These are phyloP conservation scores for Euphrasia arctica DNA, from an alignment of 305 asterid genomes.

Conservation along the genomic window DNA sequence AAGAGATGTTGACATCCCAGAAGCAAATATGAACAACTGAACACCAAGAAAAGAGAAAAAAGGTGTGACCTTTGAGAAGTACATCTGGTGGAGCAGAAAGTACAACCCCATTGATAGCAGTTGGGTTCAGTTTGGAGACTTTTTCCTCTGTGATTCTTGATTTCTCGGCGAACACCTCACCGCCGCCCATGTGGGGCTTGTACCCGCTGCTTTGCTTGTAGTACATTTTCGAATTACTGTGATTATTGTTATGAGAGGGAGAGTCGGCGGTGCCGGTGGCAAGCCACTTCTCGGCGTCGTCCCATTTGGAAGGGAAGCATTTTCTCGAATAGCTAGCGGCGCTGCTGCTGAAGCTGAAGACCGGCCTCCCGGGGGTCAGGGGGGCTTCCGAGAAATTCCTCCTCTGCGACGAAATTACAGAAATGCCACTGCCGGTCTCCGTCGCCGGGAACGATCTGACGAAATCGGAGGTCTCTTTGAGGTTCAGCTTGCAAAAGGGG, in stretches of 20 bases:
- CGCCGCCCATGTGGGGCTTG: slow-evolving; percentile 43
- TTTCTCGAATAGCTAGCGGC: slow-evolving; percentile 51
- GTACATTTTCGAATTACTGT: slow-evolving; percentile 26
- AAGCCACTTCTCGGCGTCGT: slow-evolving; percentile 97
- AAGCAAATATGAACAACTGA: slow-evolving; percentile 16
- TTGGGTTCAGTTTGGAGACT: slow-evolving; percentile 39
- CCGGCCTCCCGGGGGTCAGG: slow-evolving; percentile 91
- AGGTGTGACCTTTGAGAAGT: slow-evolving; percentile 60
- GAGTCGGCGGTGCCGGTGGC: slow-evolving; percentile 57
- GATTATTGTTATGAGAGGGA: slow-evolving; percentile 32
- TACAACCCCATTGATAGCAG: slow-evolving; percentile 40
- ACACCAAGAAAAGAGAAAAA: neutral
- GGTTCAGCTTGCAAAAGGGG: slow-evolving; percentile 78
- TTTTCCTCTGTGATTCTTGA: slow-evolving; percentile 52
- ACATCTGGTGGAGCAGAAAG: slow-evolving; percentile 49
- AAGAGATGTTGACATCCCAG: slow-evolving; percentile 5
- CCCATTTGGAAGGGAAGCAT: slow-evolving; percentile 86
- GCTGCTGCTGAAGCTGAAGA: slow-evolving; percentile 79
- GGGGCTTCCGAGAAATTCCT: slow-evolving; percentile 67
- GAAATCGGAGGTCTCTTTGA: slow-evolving; percentile 81
- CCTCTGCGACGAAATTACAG: slow-evolving; percentile 49
- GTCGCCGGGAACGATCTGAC: slow-evolving; percentile 62
- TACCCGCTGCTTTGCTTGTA: slow-evolving; percentile 56
- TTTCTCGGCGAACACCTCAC: slow-evolving; percentile 48
- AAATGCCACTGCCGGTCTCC: slow-evolving; percentile 29